Conservation (phyloP, 176 grass and related monocot genomes). For the Echinochloa phyllopogon region DNA sequence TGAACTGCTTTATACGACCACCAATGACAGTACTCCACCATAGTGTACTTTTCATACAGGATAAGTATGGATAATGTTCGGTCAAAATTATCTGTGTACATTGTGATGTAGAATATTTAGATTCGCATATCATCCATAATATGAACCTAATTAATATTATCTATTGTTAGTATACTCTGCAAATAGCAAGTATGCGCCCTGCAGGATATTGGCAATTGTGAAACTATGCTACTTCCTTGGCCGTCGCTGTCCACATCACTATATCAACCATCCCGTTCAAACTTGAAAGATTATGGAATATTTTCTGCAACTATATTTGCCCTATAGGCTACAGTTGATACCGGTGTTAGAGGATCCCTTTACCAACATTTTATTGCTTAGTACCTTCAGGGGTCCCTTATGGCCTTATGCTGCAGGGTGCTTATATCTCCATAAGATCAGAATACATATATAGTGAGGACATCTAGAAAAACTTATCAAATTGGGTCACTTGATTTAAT, state of each 20-base stretch:
- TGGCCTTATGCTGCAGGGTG: constrained; percentile 25
- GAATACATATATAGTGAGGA: constrained; percentile 32
- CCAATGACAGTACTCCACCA: too few species aligned
- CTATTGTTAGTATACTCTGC: too few species aligned
- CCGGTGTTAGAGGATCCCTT: background rate
- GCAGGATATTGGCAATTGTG: background rate
- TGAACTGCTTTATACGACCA: too few species aligned
- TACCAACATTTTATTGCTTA: constrained; percentile 10
- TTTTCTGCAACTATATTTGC: background rate
- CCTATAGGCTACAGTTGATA: background rate
- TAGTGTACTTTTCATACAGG: too few species aligned
- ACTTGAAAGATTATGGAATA: background rate
- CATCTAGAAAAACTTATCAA: constrained; percentile 17
- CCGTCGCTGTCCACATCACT: background rate
- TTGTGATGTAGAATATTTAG: too few species aligned
- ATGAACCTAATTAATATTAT: too few species aligned
- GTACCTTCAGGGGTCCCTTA: background rate
- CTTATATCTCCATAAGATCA: background rate
- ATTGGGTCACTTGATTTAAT: background rate
- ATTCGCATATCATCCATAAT: too few species aligned
- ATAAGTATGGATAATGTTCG: too few species aligned
- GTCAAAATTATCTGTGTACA: too few species aligned
- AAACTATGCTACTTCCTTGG: background rate
- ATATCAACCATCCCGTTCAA: background rate
- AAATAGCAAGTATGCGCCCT: too few species aligned